Percentiles rank a stretch among this genome's conserved stretches.
Evolutionary conservation across 768 basidiomycete genomes (phyloP).

Genomic region (Tulasnella sp.): DNA sequence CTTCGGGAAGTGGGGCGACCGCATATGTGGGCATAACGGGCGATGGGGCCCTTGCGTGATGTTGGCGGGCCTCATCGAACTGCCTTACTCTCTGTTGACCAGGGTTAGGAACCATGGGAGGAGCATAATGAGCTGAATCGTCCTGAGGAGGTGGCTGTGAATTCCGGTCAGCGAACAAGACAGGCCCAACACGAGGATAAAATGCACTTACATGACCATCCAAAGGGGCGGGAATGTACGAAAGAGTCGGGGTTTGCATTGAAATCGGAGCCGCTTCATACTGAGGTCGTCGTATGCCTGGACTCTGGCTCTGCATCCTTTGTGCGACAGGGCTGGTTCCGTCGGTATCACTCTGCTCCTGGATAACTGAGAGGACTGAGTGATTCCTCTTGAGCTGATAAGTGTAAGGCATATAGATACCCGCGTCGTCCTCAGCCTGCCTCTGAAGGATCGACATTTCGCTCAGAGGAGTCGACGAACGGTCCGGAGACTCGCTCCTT

Average conservation of each 20-base stretch:
- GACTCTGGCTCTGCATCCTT: conserved; percentile 18
- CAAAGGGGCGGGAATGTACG: conserved; percentile 14
- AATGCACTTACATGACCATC: not conserved
- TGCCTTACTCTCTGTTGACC: conserved; percentile 7
- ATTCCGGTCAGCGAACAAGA: not conserved
- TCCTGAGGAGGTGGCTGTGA: not conserved
- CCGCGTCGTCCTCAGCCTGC: not conserved
- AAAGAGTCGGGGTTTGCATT: not conserved
- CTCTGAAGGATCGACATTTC: conserved; percentile 19
- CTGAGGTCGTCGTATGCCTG: not conserved
- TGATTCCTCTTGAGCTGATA: not conserved
- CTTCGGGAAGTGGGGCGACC: conserved; percentile 7
- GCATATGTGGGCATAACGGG: not conserved
- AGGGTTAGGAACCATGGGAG: not conserved
- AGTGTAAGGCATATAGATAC: not conserved
- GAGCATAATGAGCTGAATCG: not conserved
- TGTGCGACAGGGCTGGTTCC: conserved; percentile 14
- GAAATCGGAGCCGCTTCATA: conserved; percentile 16
- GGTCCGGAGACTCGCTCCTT: not conserved
- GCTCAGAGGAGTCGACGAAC: conserved; percentile 21
- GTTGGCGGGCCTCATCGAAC: not conserved
- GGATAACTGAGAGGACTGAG: conserved; percentile 21
- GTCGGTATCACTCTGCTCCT: conserved; percentile 22
- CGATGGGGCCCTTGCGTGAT: not conserved
- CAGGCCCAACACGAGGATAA: not conserved